Conservation (phyloP, 148 eudicot genomes). For the Persicaria tinctoria region DNA sequence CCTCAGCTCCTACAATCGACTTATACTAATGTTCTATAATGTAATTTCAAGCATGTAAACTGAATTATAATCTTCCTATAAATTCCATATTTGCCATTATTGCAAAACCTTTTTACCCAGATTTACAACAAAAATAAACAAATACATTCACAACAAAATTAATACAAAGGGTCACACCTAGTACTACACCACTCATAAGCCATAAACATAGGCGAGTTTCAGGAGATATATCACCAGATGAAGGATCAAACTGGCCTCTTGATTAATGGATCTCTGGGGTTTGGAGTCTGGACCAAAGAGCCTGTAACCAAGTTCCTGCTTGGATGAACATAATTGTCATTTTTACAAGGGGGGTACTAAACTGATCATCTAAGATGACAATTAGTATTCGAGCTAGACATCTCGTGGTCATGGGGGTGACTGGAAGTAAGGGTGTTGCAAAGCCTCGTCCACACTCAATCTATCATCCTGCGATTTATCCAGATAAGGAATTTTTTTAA, state of each 20-base stretch:
- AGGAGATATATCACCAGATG: background rate
- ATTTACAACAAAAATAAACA: too few species aligned
- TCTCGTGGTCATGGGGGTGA: conserved; percentile 13
- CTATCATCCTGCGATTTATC: conserved; percentile 55
- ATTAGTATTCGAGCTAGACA: background rate
- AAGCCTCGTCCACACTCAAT: conserved; percentile 75
- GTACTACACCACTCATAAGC: background rate
- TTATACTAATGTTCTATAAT: too few species aligned
- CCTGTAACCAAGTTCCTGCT: background rate
- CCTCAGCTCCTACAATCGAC: too few species aligned
- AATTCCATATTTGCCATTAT: too few species aligned
- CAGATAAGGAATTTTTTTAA: background rate
- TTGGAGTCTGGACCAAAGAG: background rate
- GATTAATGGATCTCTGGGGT: background rate
- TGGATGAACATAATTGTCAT: background rate
- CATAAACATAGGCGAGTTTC: background rate
- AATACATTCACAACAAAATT: too few species aligned
- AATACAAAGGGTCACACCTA: too few species aligned
- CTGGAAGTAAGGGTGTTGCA: conserved; percentile 73
- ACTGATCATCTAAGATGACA: background rate
- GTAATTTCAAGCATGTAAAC: too few species aligned
- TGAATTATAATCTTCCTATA: too few species aligned
- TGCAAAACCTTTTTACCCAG: too few species aligned
- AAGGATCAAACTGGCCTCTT: background rate
- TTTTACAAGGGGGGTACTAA: background rate